Conservation (phyloP, 192 early-diverging fungal genomes). For the Fimicolochytrium jonesii region DNA sequence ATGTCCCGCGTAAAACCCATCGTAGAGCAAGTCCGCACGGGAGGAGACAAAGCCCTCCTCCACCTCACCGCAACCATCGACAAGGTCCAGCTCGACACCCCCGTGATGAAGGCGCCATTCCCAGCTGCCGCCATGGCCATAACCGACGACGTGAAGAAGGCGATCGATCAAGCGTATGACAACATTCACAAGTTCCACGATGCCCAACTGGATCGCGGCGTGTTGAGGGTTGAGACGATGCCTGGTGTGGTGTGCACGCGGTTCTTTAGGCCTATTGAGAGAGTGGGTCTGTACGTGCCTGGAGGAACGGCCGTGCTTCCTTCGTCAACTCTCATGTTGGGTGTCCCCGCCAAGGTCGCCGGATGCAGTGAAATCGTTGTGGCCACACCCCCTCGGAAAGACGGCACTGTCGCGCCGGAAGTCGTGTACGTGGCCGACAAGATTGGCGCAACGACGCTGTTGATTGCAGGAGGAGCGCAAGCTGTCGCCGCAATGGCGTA, state of each 20-base stretch:
- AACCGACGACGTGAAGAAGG: conserved; percentile 58
- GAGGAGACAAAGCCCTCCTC: conserved; percentile 80
- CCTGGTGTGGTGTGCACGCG: conserved; percentile 93
- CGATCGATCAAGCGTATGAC: conserved; percentile 93
- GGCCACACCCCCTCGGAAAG: conserved; percentile 88
- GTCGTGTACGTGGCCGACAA: conserved; percentile 98
- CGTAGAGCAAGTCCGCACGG: conserved; percentile 72
- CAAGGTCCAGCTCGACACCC: conserved; percentile 60
- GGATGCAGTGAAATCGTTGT: conserved; percentile 93
- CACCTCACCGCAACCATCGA: conserved; percentile 91
- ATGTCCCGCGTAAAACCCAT: conserved; percentile 85
- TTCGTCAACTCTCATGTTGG: conserved; percentile 93
- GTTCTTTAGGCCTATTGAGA: conserved; percentile 90
- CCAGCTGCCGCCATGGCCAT: conserved; percentile 32
- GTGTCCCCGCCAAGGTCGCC: conserved; percentile 95
- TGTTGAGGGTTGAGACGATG: conserved; percentile 90
- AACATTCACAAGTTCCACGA: conserved; percentile 93
- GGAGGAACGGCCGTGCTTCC: conserved; percentile 97
- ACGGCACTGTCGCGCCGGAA: conserved; percentile 90
- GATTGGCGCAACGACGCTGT: conserved; percentile 87
- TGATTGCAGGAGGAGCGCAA: conserved; percentile 95
- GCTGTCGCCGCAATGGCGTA: conserved; percentile 99
- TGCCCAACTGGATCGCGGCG: conserved; percentile 74
- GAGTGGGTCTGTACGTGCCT: conserved; percentile 96
- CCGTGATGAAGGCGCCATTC: conserved; percentile 85